Conservation (phyloP, 2,329 filamentous ascomycete genomes). For the Talaromyces sp. region DNA sequence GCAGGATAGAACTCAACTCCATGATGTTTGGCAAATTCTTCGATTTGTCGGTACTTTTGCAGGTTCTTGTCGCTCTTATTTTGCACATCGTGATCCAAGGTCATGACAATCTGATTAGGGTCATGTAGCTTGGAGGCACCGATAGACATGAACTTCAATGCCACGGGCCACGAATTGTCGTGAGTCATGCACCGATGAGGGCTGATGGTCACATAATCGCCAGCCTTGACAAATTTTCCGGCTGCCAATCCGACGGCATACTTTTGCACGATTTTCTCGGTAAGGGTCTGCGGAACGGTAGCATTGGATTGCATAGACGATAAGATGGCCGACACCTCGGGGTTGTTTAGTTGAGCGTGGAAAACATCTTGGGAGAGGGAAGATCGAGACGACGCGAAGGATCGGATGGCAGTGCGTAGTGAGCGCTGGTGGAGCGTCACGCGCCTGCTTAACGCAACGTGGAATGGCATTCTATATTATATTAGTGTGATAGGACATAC, state of each 20-base stretch:
- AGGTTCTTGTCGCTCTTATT: constrained; percentile 75
- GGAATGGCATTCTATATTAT: constrained; percentile 5
- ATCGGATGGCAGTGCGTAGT: constrained; percentile 20
- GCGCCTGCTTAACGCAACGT: constrained; percentile 11
- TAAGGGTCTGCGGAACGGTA: constrained; percentile 68
- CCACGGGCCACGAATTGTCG: constrained; percentile 76
- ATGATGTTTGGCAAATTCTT: constrained; percentile 75
- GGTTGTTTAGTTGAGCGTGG: constrained; percentile 60
- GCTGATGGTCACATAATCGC: constrained; percentile 77
- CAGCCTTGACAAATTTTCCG: constrained; percentile 70
- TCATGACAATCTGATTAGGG: constrained; percentile 72
- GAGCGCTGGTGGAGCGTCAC: constrained; percentile 17
- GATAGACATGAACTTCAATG: constrained; percentile 76
- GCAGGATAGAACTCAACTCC: constrained; percentile 74
- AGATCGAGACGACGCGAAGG: constrained; percentile 28
- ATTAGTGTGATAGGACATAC: background rate
- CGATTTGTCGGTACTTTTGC: constrained; percentile 77
- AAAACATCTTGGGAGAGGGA: constrained; percentile 53
- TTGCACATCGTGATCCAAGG: constrained; percentile 84
- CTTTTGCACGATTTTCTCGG: constrained; percentile 86
- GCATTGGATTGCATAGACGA: constrained; percentile 60
- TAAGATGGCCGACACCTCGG: constrained; percentile 66
- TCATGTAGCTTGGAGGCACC: constrained; percentile 72
- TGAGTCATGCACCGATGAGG: constrained; percentile 80
- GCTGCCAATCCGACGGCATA: constrained; percentile 72